These are phyloP conservation scores for Cryptosporidium viatorum DNA, from an alignment of 169 alveolate genomes.

Conservation along the genomic window DNA sequence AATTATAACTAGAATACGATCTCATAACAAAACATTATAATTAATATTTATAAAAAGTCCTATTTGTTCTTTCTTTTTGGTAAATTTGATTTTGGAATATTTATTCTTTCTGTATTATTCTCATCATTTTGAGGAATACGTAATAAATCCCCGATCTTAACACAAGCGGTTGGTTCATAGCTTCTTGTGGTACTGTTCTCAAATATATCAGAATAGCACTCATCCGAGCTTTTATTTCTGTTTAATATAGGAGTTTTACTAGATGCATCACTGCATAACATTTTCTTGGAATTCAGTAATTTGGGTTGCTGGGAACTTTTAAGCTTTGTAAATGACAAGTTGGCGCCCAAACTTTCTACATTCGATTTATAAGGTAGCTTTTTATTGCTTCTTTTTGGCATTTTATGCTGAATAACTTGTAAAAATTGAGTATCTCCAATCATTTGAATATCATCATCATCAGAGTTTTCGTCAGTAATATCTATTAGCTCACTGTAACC, in stretches of 20 bases:
- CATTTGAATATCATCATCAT: neutral
- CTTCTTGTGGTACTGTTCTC: neutral
- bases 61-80: conserved; percentile 26
- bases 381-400: conserved; percentile 24
- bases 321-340: neutral
- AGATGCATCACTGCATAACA: neutral
- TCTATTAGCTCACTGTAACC: neutral
- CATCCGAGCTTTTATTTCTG: neutral
- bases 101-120: neutral
- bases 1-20: neutral
- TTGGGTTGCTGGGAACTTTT: neutral
- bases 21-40: neutral
- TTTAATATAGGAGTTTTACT: neutral
- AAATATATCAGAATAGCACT: conserved; percentile 6
- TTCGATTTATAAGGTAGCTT: neutral
- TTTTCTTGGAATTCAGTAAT: neutral
- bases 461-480: neutral
- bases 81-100: conserved; percentile 4
- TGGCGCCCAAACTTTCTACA: neutral
- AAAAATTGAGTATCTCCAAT: neutral
- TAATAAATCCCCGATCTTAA: neutral
- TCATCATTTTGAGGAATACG: no score
- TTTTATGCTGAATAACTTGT: neutral
- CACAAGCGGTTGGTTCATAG: neutral
- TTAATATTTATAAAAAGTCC: neutral